A percentile compares a stretch with the other conserved stretches of the same genome.
Evolutionary conservation across 73 alveolate species (phyloP).

Genomic region (Tetrahymena thermophila): DNA sequence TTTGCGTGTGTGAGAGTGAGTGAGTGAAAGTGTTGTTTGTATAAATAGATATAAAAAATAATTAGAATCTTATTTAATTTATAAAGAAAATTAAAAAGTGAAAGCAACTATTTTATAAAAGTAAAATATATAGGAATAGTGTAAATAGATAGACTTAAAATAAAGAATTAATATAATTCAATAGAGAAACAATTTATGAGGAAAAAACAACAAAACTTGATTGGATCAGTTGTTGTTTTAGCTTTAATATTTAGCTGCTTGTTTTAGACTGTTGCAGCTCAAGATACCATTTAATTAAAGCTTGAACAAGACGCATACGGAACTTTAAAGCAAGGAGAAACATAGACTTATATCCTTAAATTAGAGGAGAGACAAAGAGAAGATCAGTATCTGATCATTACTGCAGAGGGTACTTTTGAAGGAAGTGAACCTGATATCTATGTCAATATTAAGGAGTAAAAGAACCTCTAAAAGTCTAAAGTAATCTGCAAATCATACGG

Average conservation of each 20-base stretch:
- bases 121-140: neutral
- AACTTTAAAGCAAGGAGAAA: neutral
- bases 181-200: neutral
- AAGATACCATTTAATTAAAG: neutral
- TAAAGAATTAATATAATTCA: neutral
- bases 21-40: neutral
- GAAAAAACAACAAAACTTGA: neutral
- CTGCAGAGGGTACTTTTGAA: neutral
- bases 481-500: neutral
- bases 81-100: too few species aligned
- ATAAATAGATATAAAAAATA: neutral
- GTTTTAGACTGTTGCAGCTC: neutral
- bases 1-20: neutral
- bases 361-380: neutral
- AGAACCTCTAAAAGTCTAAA: neutral
- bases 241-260: neutral
- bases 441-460: neutral
- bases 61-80: neutral
- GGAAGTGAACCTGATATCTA: neutral
- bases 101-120: neutral
- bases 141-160: too few species aligned
- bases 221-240: neutral
- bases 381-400: neutral
- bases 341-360: neutral
- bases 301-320: neutral